Percentiles rank a stretch among this genome's conserved stretches.
Evolutionary conservation across 2,329 filamentous ascomycete species (phyloP).

Genomic region (Trichoderma polysporum): DNA sequence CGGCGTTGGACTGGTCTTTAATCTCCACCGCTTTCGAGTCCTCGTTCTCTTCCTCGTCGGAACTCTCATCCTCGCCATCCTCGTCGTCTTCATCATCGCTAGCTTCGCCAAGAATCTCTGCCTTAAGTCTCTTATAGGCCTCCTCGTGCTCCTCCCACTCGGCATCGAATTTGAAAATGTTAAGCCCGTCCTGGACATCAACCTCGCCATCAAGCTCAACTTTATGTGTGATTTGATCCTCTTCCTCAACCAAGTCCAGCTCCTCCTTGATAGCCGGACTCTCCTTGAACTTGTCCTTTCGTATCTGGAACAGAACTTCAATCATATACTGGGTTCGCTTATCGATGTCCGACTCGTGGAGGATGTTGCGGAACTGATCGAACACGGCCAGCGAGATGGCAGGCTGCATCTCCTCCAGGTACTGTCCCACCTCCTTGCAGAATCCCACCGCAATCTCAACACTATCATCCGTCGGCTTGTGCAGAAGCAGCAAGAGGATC

Average conservation of each 20-base stretch:
- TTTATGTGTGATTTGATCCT: constrained; percentile 94
- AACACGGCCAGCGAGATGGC: constrained; percentile 87
- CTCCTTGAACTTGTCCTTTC: constrained; percentile 96
- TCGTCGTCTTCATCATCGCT: constrained; percentile 79
- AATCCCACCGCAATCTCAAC: constrained; percentile 96
- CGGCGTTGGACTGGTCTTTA: constrained; percentile 95
- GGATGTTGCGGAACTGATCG: constrained; percentile 90
- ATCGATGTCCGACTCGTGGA: constrained; percentile 96
- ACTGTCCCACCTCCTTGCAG: constrained; percentile 88
- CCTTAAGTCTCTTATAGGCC: constrained; percentile 85
- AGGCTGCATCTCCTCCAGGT: constrained; percentile 91
- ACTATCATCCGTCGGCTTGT: constrained; percentile 95
- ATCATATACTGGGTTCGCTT: constrained; percentile 99
- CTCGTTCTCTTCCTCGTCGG: constrained; percentile 70
- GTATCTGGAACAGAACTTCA: constrained; percentile 92
- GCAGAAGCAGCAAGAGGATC: constrained; percentile 84
- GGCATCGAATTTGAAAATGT: constrained; percentile 92
- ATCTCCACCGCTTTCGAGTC: constrained; percentile 87
- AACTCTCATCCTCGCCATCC: constrained; percentile 63
- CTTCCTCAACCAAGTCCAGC: constrained; percentile 91
- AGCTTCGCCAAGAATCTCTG: constrained; percentile 91
- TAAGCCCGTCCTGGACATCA: constrained; percentile 81
- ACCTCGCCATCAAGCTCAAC: constrained; percentile 80
- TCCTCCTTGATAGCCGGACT: constrained; percentile 89
- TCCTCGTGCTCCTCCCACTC: constrained; percentile 90